phyloP scores from a whole-genome alignment of 495 filamentous ascomycete species.

The Tetracladium setigerum region DNA sequence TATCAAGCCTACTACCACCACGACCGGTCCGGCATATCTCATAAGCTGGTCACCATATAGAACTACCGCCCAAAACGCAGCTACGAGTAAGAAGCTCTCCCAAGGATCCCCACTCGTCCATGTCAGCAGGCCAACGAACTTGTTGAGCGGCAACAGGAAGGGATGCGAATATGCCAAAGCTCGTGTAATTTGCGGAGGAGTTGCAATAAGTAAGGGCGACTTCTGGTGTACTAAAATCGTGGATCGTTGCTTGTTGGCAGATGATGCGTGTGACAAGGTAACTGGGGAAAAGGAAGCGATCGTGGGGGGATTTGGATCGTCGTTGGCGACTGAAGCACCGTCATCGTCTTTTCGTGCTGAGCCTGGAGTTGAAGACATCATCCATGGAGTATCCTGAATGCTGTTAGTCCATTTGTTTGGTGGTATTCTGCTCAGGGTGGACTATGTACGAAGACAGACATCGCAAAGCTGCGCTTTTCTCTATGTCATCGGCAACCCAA shows the following conservation, averaged over 20 bases:
- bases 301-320: slow-evolving; percentile 60
- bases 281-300: slow-evolving; percentile 81
- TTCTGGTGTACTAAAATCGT: slow-evolving; percentile 96
- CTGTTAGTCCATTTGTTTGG: too few species aligned
- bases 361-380: slow-evolving; percentile 21
- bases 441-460: slow-evolving; percentile 17
- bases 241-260: slow-evolving; percentile 69
- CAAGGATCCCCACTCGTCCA: slow-evolving; percentile 92
- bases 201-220: slow-evolving; percentile 85
- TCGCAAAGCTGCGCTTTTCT: neutral
- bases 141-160: slow-evolving; percentile 81
- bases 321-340: slow-evolving; percentile 10
- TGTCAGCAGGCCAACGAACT: slow-evolving; percentile 71
- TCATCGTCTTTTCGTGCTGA: slow-evolving; percentile 16
- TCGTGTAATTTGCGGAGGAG: slow-evolving; percentile 86
- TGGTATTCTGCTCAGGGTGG: neutral
- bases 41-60: slow-evolving; percentile 81
- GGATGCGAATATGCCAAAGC: slow-evolving; percentile 91
- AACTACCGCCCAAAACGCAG: slow-evolving; percentile 73
- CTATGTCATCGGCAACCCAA: slow-evolving; percentile 14
- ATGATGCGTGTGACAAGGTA: slow-evolving; percentile 59
- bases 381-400: slow-evolving; percentile 23
- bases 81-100: slow-evolving; percentile 90
- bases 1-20: slow-evolving; percentile 72
- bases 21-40: slow-evolving; percentile 70